Percentiles rank a stretch among this genome's conserved stretches.
Conservation (phyloP, 306 rosid genomes). For the Lathyrus tuberosus region DNA sequence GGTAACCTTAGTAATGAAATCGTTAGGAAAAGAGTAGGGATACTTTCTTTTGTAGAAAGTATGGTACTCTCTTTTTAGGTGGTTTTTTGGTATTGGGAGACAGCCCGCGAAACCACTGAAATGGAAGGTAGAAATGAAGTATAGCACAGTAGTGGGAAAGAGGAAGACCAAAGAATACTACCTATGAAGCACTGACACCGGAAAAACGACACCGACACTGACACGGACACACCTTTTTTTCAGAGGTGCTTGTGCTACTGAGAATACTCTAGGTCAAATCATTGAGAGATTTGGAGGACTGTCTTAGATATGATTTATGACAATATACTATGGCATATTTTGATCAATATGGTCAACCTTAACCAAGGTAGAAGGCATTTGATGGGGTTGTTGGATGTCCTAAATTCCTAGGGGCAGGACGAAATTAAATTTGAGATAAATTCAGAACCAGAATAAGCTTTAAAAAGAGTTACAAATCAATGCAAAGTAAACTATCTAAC, state of each 20-base stretch:
- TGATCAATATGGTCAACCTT: neutral
- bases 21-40: neutral
- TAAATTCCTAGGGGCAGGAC: neutral
- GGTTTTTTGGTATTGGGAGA: neutral
- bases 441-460: conserved; percentile 15
- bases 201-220: too few relatives aligned
- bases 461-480: neutral
- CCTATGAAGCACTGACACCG: too few relatives aligned
- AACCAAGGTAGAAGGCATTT: neutral
- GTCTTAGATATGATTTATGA: neutral
- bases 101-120: neutral
- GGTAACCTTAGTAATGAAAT: neutral
- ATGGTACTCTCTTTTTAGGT: conserved; percentile 1
- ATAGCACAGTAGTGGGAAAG: neutral
- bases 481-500: neutral
- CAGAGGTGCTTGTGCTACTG: too few relatives aligned
- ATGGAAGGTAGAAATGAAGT: conserved; percentile 1
- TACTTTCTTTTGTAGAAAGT: neutral
- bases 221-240: too few relatives aligned
- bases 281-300: neutral
- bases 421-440: conserved; percentile 22
- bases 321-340: neutral
- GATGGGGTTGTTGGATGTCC: conserved; percentile 15
- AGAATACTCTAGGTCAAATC: neutral
- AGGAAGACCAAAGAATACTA: neutral